These are phyloP conservation scores for Yamadazyma atmosphaerica DNA, from an alignment of 1,139 yeast genomes.

Conservation along the genomic window DNA sequence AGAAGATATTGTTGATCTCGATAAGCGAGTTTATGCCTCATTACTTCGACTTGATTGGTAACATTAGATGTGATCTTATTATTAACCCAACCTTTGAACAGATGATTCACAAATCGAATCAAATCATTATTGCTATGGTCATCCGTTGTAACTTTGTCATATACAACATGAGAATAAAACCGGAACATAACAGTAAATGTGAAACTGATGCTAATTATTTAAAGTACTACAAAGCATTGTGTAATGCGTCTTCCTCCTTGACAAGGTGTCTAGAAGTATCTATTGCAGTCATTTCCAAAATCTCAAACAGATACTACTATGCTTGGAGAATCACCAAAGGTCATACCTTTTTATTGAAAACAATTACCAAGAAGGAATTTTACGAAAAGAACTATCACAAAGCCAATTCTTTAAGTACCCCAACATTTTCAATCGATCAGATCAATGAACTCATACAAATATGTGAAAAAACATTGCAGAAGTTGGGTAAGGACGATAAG, in stretches of 20 bases:
- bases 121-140: conserved; percentile 31
- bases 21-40: conserved; percentile 41
- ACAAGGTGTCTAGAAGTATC: conserved; percentile 39
- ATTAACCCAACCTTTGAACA: conserved; percentile 43
- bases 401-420: conserved; percentile 12
- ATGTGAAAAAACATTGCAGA: conserved; percentile 25
- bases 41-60: conserved; percentile 33
- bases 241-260: conserved; percentile 30
- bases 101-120: conserved; percentile 40
- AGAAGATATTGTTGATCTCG: conserved; percentile 32
- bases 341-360: conserved; percentile 32
- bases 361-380: conserved; percentile 29
- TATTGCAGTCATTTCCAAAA: conserved; percentile 33
- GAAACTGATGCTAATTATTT: conserved; percentile 19
- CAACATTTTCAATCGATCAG: conserved; percentile 22
- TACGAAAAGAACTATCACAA: conserved; percentile 23
- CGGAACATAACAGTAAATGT: conserved; percentile 20
- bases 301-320: conserved; percentile 47
- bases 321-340: conserved; percentile 55
- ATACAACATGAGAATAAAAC: conserved; percentile 16
- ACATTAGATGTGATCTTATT: conserved; percentile 38
- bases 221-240: conserved; percentile 23
- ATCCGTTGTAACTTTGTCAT: conserved; percentile 29
- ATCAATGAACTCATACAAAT: conserved; percentile 29
- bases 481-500: conserved; percentile 19